These are phyloP conservation scores for Starmerella ratchasimensis DNA, from an alignment of 805 yeast genomes.

Conservation along the genomic window DNA sequence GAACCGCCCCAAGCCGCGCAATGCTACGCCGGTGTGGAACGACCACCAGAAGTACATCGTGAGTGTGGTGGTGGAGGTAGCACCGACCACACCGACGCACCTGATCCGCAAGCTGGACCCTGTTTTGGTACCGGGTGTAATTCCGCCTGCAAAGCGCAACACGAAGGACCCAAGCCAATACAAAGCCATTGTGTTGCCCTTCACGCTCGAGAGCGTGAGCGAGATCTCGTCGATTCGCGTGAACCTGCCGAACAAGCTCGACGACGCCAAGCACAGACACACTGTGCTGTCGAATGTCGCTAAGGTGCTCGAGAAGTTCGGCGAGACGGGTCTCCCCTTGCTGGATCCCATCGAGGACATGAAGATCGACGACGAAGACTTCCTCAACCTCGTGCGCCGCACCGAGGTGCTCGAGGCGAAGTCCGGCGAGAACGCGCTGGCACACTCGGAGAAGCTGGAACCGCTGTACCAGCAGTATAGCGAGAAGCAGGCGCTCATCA, in stretches of 20 bases:
- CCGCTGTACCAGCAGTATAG: slow-evolving; percentile 54
- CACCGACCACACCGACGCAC: slow-evolving; percentile 57
- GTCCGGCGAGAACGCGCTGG: slow-evolving; percentile 54
- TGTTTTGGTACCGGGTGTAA: slow-evolving; percentile 70
- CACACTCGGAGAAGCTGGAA: slow-evolving; percentile 31
- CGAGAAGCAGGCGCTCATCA: slow-evolving; percentile 46
- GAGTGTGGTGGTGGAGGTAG: slow-evolving; percentile 70
- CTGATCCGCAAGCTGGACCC: slow-evolving; percentile 68
- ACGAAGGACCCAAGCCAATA: slow-evolving; percentile 36
- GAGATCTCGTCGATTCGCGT: slow-evolving; percentile 69
- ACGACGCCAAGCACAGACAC: slow-evolving; percentile 32
- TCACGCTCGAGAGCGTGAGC: slow-evolving; percentile 64
- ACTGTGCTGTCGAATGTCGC: slow-evolving; percentile 53
- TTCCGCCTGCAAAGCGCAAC: slow-evolving; percentile 52
- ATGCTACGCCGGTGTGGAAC: slow-evolving; percentile 42
- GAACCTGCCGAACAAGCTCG: slow-evolving; percentile 62
- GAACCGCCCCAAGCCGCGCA: slow-evolving; percentile 39
- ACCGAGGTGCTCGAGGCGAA: slow-evolving; percentile 72
- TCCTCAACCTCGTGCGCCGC: slow-evolving; percentile 55
- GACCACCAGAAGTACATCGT: slow-evolving; percentile 88
- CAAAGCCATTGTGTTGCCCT: slow-evolving; percentile 66
- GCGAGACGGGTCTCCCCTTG: slow-evolving; percentile 70
- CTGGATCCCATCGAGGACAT: slow-evolving; percentile 84
- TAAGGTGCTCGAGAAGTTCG: slow-evolving; percentile 72
- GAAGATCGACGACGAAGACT: slow-evolving; percentile 76